Percentiles rank a stretch among this genome's conserved stretches.
These are phyloP conservation scores for Gypsophila paniculata DNA, from an alignment of 179 eudicot genomes.

Conservation along the genomic window DNA sequence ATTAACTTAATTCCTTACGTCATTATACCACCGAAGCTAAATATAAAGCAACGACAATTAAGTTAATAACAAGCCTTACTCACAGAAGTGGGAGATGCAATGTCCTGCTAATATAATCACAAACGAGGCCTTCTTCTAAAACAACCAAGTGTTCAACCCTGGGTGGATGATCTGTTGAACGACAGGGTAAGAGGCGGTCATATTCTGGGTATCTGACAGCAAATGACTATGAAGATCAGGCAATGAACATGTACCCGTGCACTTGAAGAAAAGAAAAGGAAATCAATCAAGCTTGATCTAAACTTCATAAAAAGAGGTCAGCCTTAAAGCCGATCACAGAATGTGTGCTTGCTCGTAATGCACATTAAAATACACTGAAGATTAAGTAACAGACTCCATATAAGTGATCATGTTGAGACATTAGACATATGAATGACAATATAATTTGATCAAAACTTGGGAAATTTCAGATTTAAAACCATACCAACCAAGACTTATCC, in stretches of 20 bases:
- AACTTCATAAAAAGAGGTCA: background rate
- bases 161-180: slow-evolving; percentile 52
- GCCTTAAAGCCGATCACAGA: background rate
- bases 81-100: slow-evolving; percentile 76
- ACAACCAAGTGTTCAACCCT: slow-evolving; percentile 92
- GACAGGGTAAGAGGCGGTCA: slow-evolving; percentile 74
- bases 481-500: background rate
- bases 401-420: background rate
- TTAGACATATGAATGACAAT: background rate
- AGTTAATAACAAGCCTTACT: slow-evolving; percentile 30
- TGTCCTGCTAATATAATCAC: slow-evolving; percentile 60
- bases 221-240: slow-evolving; percentile 6
- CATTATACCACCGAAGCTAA: slow-evolving; percentile 19
- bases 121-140: slow-evolving; percentile 64
- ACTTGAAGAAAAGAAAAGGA: background rate
- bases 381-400: background rate
- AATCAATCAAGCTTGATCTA: background rate
- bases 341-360: background rate
- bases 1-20: slow-evolving; percentile 12
- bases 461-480: background rate
- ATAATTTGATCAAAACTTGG: background rate
- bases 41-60: background rate
- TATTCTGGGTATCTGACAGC: slow-evolving; percentile 50
- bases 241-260: background rate
- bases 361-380: background rate